Percentiles rank a stretch among this genome's conserved stretches.
These are phyloP conservation scores for Alternaria rosae DNA, from an alignment of 2,329 filamentous ascomycete genomes.

Conservation along the genomic window DNA sequence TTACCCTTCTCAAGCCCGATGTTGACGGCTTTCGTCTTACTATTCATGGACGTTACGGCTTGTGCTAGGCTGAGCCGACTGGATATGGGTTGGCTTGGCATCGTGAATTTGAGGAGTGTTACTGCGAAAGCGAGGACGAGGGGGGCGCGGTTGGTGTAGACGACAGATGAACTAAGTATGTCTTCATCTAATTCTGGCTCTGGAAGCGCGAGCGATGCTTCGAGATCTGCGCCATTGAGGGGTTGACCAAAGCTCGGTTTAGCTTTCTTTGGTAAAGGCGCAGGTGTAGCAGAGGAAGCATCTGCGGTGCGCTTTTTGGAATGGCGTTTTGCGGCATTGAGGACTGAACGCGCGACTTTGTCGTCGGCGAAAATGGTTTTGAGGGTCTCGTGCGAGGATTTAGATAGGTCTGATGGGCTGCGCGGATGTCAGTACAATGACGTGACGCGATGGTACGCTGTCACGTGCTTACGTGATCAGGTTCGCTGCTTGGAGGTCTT, in stretches of 20 bases:
- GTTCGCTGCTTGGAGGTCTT: conserved; percentile 60
- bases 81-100: conserved; percentile 85
- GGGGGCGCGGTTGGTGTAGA: conserved; percentile 82
- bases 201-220: conserved; percentile 68
- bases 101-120: conserved; percentile 76
- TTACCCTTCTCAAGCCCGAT: conserved; percentile 73
- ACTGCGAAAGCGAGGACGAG: conserved; percentile 82
- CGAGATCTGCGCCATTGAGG: conserved; percentile 63
- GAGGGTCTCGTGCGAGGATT: conserved; percentile 55
- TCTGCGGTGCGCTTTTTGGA: conserved; percentile 62
- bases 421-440: conserved; percentile 12
- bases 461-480: conserved; percentile 60
- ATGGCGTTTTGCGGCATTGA: conserved; percentile 64
- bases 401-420: conserved; percentile 58
- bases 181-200: conserved; percentile 63
- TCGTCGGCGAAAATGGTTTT: conserved; percentile 58
- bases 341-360: conserved; percentile 64
- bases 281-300: conserved; percentile 25
- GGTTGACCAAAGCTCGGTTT: conserved; percentile 41
- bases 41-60: conserved; percentile 83
- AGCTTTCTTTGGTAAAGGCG: conserved; percentile 44
- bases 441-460: conserved; percentile 24
- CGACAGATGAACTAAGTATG: conserved; percentile 62
- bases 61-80: conserved; percentile 83
- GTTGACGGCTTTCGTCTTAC: conserved; percentile 75